These are phyloP conservation scores for Trichoderma parareesei DNA, from an alignment of 495 filamentous ascomycete species.

Conservation along the genomic window DNA sequence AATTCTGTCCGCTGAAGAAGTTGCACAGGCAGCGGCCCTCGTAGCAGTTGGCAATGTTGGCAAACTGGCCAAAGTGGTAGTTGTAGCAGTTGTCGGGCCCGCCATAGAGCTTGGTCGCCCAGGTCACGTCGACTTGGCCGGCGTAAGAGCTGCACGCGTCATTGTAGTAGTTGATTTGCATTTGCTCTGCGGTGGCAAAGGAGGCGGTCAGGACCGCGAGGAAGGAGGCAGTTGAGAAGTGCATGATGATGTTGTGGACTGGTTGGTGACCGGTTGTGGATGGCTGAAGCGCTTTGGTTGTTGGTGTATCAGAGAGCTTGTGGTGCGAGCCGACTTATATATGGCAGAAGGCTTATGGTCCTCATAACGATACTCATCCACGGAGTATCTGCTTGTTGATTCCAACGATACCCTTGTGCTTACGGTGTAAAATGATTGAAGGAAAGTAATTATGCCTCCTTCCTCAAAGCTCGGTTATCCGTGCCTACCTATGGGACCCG, in stretches of 20 bases:
- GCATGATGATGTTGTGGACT: not conserved
- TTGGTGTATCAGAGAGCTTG: not conserved
- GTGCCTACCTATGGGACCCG: too few species aligned
- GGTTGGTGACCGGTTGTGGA: not conserved
- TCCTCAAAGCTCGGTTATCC: too few species aligned
- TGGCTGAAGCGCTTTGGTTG: not conserved
- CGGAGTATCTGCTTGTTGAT: not conserved
- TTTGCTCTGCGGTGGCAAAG: not conserved
- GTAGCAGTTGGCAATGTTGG: not conserved
- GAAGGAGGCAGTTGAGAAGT: not conserved
- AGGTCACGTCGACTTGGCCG: not conserved
- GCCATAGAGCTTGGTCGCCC: not conserved
- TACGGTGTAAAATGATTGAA: not conserved
- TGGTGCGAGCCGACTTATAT: not conserved
- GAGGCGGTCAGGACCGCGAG: not conserved
- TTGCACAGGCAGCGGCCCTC: not conserved
- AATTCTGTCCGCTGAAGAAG: not conserved
- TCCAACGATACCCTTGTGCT: not conserved
- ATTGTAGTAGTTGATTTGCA: not conserved
- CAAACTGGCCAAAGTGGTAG: not conserved
- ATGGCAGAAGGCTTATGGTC: not conserved
- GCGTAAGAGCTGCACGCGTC: not conserved
- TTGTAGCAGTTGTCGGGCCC: not conserved
- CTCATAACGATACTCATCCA: not conserved
- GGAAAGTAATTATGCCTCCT: too few species aligned